These are phyloP conservation scores for Rutstroemia sp. DNA, from an alignment of 2,329 filamentous ascomycete genomes.

Conservation along the genomic window DNA sequence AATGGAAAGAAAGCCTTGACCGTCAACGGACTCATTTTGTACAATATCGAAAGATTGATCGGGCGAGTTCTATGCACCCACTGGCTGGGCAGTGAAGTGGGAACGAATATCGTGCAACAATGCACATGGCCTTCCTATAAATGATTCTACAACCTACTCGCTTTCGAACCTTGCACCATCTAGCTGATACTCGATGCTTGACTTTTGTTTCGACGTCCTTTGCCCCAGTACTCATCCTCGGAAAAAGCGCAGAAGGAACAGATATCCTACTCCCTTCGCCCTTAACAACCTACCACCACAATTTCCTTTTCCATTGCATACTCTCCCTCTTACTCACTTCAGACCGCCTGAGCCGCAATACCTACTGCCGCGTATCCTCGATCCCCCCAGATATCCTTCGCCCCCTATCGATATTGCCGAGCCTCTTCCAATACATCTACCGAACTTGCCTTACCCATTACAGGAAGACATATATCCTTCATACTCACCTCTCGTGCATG, in stretches of 20 bases:
- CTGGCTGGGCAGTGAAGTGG: not conserved
- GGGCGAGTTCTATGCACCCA: not conserved
- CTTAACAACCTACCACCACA: not conserved
- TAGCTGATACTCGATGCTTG: not conserved
- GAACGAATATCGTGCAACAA: no score
- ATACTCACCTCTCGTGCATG: no score
- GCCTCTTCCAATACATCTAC: no score
- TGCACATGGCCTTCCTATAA: no score
- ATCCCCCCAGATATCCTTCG: not conserved
- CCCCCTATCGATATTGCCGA: not conserved
- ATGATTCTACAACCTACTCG: no score
- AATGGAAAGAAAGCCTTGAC: no score
- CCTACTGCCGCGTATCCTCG: not conserved
- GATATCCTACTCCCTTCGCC: not conserved
- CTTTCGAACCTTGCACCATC: not conserved
- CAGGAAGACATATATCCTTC: no score
- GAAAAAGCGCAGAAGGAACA: not conserved
- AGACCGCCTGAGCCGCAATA: not conserved
- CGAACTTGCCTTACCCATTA: no score
- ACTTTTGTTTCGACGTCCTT: slow-evolving; percentile 3
- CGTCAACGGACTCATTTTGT: no score
- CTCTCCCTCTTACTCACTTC: not conserved
- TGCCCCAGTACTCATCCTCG: not conserved
- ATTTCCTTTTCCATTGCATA: not conserved
- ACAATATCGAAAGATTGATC: no score